Conservation (phyloP, 1,139 yeast species). For the Kodamaea ohmeri region DNA sequence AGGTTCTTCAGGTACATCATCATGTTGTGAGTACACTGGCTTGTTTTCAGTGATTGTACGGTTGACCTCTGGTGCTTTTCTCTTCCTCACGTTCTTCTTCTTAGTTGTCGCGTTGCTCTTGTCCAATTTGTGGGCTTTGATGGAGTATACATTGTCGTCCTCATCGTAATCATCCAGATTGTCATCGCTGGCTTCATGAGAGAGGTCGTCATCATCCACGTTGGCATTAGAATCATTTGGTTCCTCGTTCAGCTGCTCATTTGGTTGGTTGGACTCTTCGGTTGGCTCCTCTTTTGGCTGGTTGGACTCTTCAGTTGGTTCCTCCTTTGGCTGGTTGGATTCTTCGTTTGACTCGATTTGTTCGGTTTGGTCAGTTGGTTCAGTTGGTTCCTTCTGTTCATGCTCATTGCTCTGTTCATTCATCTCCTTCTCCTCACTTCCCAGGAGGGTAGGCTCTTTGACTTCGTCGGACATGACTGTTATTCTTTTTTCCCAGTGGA, state of each 20-base stretch:
- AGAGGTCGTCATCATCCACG: slow-evolving; percentile 3
- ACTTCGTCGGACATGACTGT: slow-evolving; percentile 7
- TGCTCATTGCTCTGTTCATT: slow-evolving; percentile 11
- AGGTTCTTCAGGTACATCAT: slow-evolving; percentile 4
- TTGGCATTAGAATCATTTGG: too few species aligned
- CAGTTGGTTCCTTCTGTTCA: not conserved
- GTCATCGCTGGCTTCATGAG: slow-evolving; percentile 15
- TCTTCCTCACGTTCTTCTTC: slow-evolving; percentile 39
- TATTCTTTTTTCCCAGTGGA: slow-evolving; percentile 2
- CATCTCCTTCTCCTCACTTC: slow-evolving; percentile 10
- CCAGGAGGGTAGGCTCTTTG: not conserved
- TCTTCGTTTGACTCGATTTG: too few species aligned
- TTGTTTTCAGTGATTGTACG: slow-evolving; percentile 12
- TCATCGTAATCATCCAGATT: slow-evolving; percentile 21
- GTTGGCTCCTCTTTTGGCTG: too few species aligned
- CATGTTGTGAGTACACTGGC: slow-evolving; percentile 8
- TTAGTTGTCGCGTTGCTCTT: slow-evolving; percentile 25
- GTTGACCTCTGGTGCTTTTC: slow-evolving; percentile 15
- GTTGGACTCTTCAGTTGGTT: too few species aligned
- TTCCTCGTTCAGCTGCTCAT: too few species aligned
- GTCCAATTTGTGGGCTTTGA: slow-evolving; percentile 30
- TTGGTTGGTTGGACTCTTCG: too few species aligned
- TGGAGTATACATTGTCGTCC: slow-evolving; percentile 30
- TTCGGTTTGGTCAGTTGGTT: too few species aligned
- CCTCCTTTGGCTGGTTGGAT: too few species aligned